Conservation (phyloP, 2,329 filamentous ascomycete genomes). For the Aspergillus texensis region DNA sequence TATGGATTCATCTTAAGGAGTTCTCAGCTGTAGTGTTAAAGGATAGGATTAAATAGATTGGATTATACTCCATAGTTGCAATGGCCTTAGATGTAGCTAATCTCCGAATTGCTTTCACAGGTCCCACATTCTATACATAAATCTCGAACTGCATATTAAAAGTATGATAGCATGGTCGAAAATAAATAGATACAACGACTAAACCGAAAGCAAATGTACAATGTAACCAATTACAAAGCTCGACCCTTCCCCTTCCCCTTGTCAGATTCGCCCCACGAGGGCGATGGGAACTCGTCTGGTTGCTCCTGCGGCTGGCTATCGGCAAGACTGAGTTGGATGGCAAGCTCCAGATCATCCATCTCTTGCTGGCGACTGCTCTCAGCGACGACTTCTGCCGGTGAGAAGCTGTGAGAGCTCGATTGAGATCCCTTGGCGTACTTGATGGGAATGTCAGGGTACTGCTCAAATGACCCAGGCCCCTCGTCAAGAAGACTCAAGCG, state of each 20-base stretch:
- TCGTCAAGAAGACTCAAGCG: constrained; percentile 53
- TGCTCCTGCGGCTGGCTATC: constrained; percentile 56
- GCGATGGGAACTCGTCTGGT: constrained; percentile 37
- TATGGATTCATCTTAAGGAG: neutral
- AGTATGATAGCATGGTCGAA: neutral
- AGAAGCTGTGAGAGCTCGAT: constrained; percentile 17
- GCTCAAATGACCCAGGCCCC: constrained; percentile 18
- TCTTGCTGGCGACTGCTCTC: constrained; percentile 49
- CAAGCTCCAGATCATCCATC: constrained; percentile 62
- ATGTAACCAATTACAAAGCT: constrained; percentile 17
- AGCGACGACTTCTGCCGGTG: constrained; percentile 25
- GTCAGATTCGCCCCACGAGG: constrained; percentile 27
- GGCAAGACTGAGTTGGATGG: constrained; percentile 63
- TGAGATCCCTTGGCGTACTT: constrained; percentile 37
- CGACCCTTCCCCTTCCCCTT: constrained; percentile 40
- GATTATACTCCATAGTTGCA: neutral
- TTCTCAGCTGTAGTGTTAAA: neutral
- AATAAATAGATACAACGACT: neutral
- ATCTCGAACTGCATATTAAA: neutral
- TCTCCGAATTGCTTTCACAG: neutral
- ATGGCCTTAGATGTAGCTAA: neutral
- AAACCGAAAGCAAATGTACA: neutral
- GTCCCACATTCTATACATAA: neutral
- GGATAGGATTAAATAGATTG: neutral
- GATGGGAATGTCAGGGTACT: constrained; percentile 34